Evolutionary conservation across 2,329 filamentous ascomycete genomes (phyloP).

Genomic region (Domatiomyces catenatus): DNA sequence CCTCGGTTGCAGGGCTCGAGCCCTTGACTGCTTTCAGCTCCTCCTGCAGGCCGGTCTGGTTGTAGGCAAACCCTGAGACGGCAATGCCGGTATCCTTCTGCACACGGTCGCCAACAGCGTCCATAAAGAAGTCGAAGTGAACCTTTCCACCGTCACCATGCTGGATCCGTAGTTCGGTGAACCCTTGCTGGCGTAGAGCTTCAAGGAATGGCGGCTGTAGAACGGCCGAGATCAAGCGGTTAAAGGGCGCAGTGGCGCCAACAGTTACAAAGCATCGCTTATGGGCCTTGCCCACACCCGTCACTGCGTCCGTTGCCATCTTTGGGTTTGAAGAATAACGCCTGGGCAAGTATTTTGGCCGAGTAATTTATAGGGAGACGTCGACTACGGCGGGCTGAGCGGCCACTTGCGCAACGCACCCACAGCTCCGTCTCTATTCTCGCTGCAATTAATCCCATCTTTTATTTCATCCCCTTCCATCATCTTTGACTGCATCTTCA

Average conservation of each 20-base stretch:
- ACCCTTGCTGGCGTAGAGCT: conserved; percentile 43
- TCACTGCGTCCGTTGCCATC: background rate
- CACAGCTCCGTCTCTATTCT: too few relatives aligned
- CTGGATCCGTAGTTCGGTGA: conserved; percentile 61
- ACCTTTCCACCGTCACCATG: conserved; percentile 53
- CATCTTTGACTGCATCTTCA: background rate
- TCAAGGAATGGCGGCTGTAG: conserved; percentile 48
- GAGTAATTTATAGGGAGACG: background rate
- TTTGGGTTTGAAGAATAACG: background rate
- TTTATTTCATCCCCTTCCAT: background rate
- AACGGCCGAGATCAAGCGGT: conserved; percentile 50
- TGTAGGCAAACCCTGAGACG: conserved; percentile 53
- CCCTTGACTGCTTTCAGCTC: conserved; percentile 43
- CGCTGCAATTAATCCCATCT: background rate
- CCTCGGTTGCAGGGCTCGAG: conserved; percentile 29
- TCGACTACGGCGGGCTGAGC: background rate
- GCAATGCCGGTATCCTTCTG: conserved; percentile 27
- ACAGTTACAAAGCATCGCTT: conserved; percentile 69
- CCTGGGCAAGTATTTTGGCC: too few relatives aligned
- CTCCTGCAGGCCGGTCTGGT: conserved; percentile 39
- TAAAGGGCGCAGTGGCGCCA: conserved; percentile 79
- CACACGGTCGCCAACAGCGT: conserved; percentile 18
- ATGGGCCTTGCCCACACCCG: background rate
- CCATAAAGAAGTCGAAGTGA: conserved; percentile 32
- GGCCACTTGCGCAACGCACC: background rate